Evolutionary conservation across 495 filamentous ascomycete genomes (phyloP), one percentile per base, ranked within the genome.

Genomic region (Geopyxis carbonaria): DNA sequence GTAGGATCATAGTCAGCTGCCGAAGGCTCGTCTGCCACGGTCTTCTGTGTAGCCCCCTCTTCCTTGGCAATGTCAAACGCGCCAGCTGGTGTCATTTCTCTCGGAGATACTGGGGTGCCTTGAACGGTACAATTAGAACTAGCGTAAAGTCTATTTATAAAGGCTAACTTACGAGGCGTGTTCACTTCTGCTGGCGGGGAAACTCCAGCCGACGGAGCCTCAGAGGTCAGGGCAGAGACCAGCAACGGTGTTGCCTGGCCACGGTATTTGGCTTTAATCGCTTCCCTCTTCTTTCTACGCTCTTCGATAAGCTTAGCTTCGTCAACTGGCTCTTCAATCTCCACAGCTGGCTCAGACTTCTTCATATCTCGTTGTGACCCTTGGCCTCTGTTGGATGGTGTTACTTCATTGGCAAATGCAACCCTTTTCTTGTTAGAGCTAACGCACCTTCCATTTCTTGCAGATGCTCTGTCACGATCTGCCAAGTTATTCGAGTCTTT

Each of bases 1-100:
- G 80, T 93, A 0, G 89, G 91, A 55, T 94, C 85, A 60, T 97
- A 94, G 51, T 94, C 83, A 48, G 89, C 89, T 35, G 89, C 89
- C 25, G 87, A 94, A 29, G 80, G 81, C 11, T 80, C 83, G 44
- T 81, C 74, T 54, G 77, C 72, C 33, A 78, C 54, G 33, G 58
- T 56, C 34, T 62, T 64, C 57, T 67, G 66, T 40, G 80, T 77
- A 48, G 72, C 68, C 38, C 83, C 66, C 51, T 80, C 80, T 46
- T 76, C 59, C 46, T 76, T 54, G 31, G 51, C 35, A 60, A 47
- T 70, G 64, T 28, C 67, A 60, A 60, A 67, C 59, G 44, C 62
- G 21, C 13, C 38, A 20, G 14, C 38, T 13, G 38, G 15, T 9
- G 38, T 14, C 38, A 40, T 19, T 10, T 41, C 31, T 0, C 27